Base-by-base conservation (phyloP, 208 protist species). In the Balamuthia mandrillaris region DNA sequence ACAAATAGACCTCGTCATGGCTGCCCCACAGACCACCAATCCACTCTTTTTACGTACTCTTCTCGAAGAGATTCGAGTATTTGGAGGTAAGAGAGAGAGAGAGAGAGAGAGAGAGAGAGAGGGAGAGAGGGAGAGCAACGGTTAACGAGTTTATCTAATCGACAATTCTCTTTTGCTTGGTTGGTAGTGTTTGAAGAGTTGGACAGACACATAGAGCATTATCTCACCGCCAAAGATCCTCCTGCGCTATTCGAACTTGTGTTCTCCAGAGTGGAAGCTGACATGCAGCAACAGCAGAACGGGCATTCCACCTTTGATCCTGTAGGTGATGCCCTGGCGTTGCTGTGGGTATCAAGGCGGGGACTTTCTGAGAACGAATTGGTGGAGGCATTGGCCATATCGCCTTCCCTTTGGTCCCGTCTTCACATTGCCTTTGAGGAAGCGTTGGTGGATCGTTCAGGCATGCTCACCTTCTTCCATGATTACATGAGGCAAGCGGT, bases 401-500 rank as follows among this genome's bases (percentile, higher is more conserved):
- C 78, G 10, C 42, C 37, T 35, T 66, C 47, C 27, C 33, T 77
- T 21, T 84, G 78, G 78, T 42, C 49, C 16, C 35, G 21, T 21
- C 31, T 84, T n/a, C 44, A 65, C 18, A 3, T 84, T 3, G 58
- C 52, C 2, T n/a, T 84, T 21, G 56, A 63, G n/a, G 56, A 63
- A 10, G 31, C 56, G 56, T 31, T 63, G 56, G 56, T 63, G 10
- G 37, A 31, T 31, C 7, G 56, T 24, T 63, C 56, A 31, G 56
- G 56, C 56, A 39, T 63, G 29, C 47, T 75, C 7, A 75, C 66
- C 27, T 84, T 84, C 51, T 84, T 56, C 31, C 78, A 84, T 24
- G 78, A 84, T 31, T 84, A 74, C 51, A 56, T 84, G 51, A 35
- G 51, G 45, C 78, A 84, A 10, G 41, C 78, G 35, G 78, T 77